Percentiles rank a stretch among this genome's conserved stretches.
These are phyloP conservation scores for Serendipita sp. DNA, from an alignment of 1,284 basidiomycete genomes.

Conservation along the genomic window DNA sequence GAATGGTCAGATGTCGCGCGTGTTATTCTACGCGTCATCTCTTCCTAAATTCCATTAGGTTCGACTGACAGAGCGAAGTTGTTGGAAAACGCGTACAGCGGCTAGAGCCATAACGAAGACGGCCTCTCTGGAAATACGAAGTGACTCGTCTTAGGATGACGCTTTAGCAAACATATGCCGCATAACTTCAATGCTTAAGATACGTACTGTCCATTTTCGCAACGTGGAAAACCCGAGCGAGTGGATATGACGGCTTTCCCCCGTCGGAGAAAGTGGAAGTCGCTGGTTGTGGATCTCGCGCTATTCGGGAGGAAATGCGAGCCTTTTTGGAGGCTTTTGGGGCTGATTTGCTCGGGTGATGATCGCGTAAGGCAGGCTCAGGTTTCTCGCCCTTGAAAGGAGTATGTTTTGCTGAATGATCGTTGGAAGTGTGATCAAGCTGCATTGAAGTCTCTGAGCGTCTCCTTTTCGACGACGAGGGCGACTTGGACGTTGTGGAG, in stretches of 20 bases:
- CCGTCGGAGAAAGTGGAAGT: not conserved
- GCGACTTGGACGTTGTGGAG: no score
- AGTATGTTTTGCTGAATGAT: no score
- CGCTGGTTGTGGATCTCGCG: not conserved
- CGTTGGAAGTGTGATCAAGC: no score
- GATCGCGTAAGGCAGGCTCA: no score
- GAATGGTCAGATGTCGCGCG: not conserved
- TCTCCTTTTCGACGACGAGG: no score
- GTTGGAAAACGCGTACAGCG: slow-evolving; percentile 1
- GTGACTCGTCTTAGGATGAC: not conserved
- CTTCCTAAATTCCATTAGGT: not conserved
- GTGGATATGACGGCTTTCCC: not conserved
- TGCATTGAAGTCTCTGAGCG: no score
- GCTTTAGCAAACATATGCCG: not conserved
- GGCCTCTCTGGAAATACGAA: not conserved
- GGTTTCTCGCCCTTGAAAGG: no score
- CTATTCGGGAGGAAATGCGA: not conserved
- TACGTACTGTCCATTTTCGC: not conserved
- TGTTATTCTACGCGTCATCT: slow-evolving; percentile 4
- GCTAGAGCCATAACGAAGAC: not conserved
- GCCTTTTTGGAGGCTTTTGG: not conserved
- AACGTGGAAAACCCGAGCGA: not conserved
- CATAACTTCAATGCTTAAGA: not conserved
- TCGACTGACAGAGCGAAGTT: not conserved
- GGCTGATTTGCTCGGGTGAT: not conserved